A percentile compares a stretch with the other conserved stretches of the same genome.
phyloP scores from a whole-genome alignment of 768 basidiomycete genomes.

The Russula compacta region DNA sequence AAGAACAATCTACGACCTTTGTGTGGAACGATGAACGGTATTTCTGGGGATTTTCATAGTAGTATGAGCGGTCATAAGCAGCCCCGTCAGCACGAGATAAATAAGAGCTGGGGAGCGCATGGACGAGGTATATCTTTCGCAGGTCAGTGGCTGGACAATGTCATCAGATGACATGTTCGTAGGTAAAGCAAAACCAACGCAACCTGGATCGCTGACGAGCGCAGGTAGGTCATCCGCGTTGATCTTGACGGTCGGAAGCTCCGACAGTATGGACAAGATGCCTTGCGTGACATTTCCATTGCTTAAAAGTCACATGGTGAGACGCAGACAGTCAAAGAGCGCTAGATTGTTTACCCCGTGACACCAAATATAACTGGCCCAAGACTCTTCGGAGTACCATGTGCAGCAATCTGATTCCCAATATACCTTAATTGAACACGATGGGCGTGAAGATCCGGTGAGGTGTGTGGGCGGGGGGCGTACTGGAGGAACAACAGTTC shows the following conservation, averaged over 20 bases:
- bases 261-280: conserved; percentile 57
- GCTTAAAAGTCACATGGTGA: conserved; percentile 30
- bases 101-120: conserved; percentile 62
- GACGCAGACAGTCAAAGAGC: conserved; percentile 2
- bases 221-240: conserved; percentile 45
- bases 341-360: conserved; percentile 53
- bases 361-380: conserved; percentile 78
- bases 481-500: conserved; percentile 34
- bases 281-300: conserved; percentile 79
- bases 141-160: conserved; percentile 40
- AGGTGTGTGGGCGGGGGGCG: conserved; percentile 73
- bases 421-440: conserved; percentile 46
- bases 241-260: conserved; percentile 59
- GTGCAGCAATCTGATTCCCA: conserved; percentile 43
- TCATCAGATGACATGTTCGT: not conserved
- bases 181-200: conserved; percentile 10
- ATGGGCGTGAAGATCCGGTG: conserved; percentile 47
- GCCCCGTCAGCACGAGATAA: conserved; percentile 47
- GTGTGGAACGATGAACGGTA: conserved; percentile 63
- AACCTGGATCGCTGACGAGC: conserved; percentile 48
- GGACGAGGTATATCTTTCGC: conserved; percentile 68
- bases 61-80: conserved; percentile 53
- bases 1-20: conserved; percentile 35
- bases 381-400: conserved; percentile 51
- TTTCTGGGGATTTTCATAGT: conserved; percentile 59